Percentiles rank a stretch among this genome's conserved stretches.
phyloP scores from a whole-genome alignment of 75 land plant species.

The Sequoiadendron giganteum region DNA sequence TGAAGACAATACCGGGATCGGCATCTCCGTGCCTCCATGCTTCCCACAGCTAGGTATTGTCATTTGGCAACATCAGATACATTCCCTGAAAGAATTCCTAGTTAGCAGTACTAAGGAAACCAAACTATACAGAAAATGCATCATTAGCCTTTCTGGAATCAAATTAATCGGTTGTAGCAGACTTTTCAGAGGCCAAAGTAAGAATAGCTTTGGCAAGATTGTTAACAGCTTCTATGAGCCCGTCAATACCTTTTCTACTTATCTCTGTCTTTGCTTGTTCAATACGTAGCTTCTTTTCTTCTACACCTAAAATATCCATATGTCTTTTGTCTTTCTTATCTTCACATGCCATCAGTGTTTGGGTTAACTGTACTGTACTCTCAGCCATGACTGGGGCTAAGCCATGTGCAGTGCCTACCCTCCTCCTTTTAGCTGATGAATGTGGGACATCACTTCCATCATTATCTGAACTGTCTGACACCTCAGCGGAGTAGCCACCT shows the following conservation, averaged over 20 bases:
- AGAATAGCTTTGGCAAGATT: constrained; percentile 56
- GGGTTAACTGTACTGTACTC: constrained; percentile 45
- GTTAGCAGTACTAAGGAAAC: constrained; percentile 13
- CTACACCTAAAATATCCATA: constrained; percentile 37
- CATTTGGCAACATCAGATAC: constrained; percentile 3
- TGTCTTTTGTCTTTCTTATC: constrained; percentile 61
- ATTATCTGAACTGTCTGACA: constrained; percentile 48
- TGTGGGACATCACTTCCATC: constrained; percentile 51
- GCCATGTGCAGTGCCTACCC: constrained; percentile 18
- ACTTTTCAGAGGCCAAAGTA: constrained; percentile 34
- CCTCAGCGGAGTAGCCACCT: constrained; percentile 18
- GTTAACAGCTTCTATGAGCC: constrained; percentile 52
- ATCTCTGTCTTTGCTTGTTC: constrained; percentile 50
- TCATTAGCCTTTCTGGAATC: constrained; percentile 3
- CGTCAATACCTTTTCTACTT: constrained; percentile 38
- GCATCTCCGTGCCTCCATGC: not conserved
- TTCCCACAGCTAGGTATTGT: not conserved
- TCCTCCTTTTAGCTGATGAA: constrained; percentile 51
- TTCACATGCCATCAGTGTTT: constrained; percentile 51
- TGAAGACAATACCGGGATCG: constrained; percentile 10
- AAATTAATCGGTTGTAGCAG: constrained; percentile 9
- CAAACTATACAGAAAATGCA: constrained; percentile 3
- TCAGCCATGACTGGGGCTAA: constrained; percentile 41
- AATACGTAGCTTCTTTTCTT: constrained; percentile 41
- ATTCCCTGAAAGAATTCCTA: constrained; percentile 13